A percentile compares a stretch with the other conserved stretches of the same genome.
These are phyloP conservation scores for Pterula multifida DNA, from an alignment of 1,284 basidiomycete species.

Conservation along the genomic window DNA sequence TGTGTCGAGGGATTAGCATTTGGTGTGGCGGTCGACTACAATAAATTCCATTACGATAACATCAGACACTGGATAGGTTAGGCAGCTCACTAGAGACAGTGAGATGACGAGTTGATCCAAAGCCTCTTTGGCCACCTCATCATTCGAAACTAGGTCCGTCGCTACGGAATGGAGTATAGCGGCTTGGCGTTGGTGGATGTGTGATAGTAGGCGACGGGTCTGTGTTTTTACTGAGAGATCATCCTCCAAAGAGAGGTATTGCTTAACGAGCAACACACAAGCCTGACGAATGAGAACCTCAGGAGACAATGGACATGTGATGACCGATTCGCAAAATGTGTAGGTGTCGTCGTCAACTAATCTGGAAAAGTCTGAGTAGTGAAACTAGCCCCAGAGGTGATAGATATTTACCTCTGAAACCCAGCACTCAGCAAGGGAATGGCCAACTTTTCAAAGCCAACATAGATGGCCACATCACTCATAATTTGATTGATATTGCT, in stretches of 20 bases:
- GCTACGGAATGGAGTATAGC: slow-evolving; percentile 29
- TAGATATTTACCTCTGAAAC: slow-evolving; percentile 26
- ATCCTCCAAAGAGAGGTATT: slow-evolving; percentile 15
- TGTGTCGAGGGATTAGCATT: slow-evolving; percentile 11
- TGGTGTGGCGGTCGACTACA: background rate
- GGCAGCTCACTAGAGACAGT: slow-evolving; percentile 34
- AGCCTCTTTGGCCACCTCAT: slow-evolving; percentile 25
- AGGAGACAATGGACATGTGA: slow-evolving; percentile 28
- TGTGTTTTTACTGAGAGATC: slow-evolving; percentile 9
- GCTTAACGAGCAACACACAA: slow-evolving; percentile 22
- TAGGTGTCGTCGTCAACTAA: slow-evolving; percentile 27
- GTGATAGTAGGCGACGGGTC: slow-evolving; percentile 26
- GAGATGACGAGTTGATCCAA: slow-evolving; percentile 42
- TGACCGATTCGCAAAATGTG: slow-evolving; percentile 30
- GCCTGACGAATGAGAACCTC: slow-evolving; percentile 23
- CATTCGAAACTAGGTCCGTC: slow-evolving; percentile 24
- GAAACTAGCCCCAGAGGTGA: background rate
- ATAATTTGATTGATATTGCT: slow-evolving; percentile 43
- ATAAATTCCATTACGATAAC: slow-evolving; percentile 3
- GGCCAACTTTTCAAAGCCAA: slow-evolving; percentile 50
- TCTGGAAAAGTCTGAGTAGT: slow-evolving; percentile 18
- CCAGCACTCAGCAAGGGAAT: slow-evolving; percentile 37
- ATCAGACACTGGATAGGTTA: slow-evolving; percentile 2
- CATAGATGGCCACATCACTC: slow-evolving; percentile 27
- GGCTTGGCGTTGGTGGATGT: slow-evolving; percentile 42